Base-by-base conservation (phyloP, 345 rosid species). In the Boechera divaricarpa region DNA sequence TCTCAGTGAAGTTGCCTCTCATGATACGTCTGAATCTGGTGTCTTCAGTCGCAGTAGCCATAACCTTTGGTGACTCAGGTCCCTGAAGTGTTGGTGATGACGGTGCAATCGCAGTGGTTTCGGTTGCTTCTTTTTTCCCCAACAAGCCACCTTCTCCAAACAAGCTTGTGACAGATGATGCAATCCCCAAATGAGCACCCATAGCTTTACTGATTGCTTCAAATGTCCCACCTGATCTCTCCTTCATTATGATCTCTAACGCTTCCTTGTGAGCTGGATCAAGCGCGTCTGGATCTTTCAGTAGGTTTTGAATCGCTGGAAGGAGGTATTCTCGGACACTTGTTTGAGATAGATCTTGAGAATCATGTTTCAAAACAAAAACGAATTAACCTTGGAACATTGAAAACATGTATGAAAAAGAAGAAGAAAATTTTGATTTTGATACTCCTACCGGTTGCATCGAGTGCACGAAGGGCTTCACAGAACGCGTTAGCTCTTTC, bases 201-300 rank as follows among this genome's bases (percentile, higher is more conserved):
- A 92, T 90, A 69, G 83, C 98, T 85, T 92, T 92, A 59, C 95
- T 85, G 58, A 94, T 81, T 56, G 92, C 81, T 47, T 92, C 98
- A 39, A 90, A 79, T 24, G 95, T 86, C 65, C 97, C 95, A 47
- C 97, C 95, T 1, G 97, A 90, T 55, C 98, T 86, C 78, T 94
- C 98, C 76, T 86, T 94, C 85, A 90, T 47, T 79, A 89, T 87
- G 78, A 92, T 94, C 84, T 94, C 98, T 31, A 94, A 85, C 11
- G 97, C 97, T 82, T 94, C 98, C 76, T 92, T 94, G 81, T 94
- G 97, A 24, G 95, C 98, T 7, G 98, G 98, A 80, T 94, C 98
- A 7, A 94, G 80, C 62, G 95, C 84, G 54, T 94, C 98, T 3
- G 75, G 82, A 80, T 94, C 98, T 83, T 83, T 92, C 64, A 94